A percentile compares a stretch with the other conserved stretches of the same genome.
These are phyloP conservation scores for Oryza brachyantha DNA, from an alignment of 176 grass and related monocot species.

Conservation along the genomic window DNA sequence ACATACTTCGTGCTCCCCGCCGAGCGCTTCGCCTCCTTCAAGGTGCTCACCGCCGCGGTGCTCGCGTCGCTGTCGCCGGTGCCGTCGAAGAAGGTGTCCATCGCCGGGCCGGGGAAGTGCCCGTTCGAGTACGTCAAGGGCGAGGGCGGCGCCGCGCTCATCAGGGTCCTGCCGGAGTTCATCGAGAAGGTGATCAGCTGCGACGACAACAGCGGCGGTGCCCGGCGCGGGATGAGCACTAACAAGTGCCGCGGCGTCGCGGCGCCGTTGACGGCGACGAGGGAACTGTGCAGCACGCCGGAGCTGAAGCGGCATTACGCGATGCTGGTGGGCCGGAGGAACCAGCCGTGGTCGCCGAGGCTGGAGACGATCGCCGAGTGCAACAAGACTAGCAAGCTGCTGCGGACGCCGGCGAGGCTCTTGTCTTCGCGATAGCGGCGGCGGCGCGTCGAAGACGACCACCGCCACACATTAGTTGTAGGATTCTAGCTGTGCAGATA, in stretches of 20 bases:
- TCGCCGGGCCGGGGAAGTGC: constrained; percentile 32
- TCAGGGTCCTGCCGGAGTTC: constrained; percentile 66
- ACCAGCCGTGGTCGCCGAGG: constrained; percentile 52
- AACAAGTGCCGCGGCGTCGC: not conserved
- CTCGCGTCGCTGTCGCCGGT: constrained; percentile 55
- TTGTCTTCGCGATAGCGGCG: constrained; percentile 22
- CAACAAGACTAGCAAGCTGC: constrained; percentile 12
- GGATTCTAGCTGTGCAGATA: not conserved
- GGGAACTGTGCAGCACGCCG: constrained; percentile 61
- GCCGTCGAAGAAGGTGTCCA: not conserved
- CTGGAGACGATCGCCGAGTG: constrained; percentile 74
- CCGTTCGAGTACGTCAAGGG: constrained; percentile 86
- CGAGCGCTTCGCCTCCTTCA: constrained; percentile 36
- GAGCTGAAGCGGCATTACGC: constrained; percentile 84
- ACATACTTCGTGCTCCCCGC: constrained; percentile 80
- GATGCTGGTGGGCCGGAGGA: constrained; percentile 47
- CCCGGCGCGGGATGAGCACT: not conserved
- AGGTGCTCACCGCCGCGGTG: constrained; percentile 67
- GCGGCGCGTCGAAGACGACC: not conserved
- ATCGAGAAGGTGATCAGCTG: constrained; percentile 64
- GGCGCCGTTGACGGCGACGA: not conserved
- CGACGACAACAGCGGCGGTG: not conserved
- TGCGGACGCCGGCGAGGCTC: constrained; percentile 15
- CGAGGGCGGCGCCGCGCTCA: constrained; percentile 41
- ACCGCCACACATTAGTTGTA: not conserved